Base-by-base conservation (phyloP, 345 rosid species). In the Linum usitatissimum region DNA sequence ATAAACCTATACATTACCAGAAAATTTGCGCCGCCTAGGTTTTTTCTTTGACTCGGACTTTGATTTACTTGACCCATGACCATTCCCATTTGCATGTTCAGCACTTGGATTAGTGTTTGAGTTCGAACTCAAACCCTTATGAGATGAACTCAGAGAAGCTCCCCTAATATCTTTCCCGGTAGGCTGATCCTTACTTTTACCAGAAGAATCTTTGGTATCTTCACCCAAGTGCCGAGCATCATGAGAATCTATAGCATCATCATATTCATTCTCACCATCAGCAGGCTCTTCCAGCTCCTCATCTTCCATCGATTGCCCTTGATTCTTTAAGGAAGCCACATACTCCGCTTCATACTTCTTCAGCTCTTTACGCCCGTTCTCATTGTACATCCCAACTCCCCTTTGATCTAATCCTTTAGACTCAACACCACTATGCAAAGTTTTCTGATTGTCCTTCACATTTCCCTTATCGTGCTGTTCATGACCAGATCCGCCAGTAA, bases 321-420 rank as follows among this genome's bases (percentile, higher is more conserved):
- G 66, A 70, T 67, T 73, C 66, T 77, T 79, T 65, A 90, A 67
- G 20, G 97, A 84, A 36, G 90, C 88, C 76, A 87, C 90, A 60
- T 87, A 93, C 79, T 87, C 88, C 0, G 73, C 85, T 79, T 93
- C 96, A 69, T 83, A 93, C 77, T 60, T 83, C 64, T 81, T 81
- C 48, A 92, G 69, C 60, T 92, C 96, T 66, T 89, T 78, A 48
- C 87, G 82, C 45, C 96, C 98, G 30, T 90, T 88, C 76, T 92
- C 98, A 72, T 92, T 86, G 63, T 92, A 89, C 61, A 89, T 74
- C 48, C 89, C 95, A 70, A 63, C 75, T 45, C 84, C 95, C 60
- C 62, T 85, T 59, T 17, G 67, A 55, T 76, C 72, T 14, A 38
- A 39, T 55, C 17, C 77, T 65, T 73, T 70, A 42, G 9, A 28